Percentiles rank a stretch among this genome's conserved stretches.
These are phyloP conservation scores for Sodiomyces alkalinus DNA, from an alignment of 2,329 filamentous ascomycete genomes.

Conservation along the genomic window DNA sequence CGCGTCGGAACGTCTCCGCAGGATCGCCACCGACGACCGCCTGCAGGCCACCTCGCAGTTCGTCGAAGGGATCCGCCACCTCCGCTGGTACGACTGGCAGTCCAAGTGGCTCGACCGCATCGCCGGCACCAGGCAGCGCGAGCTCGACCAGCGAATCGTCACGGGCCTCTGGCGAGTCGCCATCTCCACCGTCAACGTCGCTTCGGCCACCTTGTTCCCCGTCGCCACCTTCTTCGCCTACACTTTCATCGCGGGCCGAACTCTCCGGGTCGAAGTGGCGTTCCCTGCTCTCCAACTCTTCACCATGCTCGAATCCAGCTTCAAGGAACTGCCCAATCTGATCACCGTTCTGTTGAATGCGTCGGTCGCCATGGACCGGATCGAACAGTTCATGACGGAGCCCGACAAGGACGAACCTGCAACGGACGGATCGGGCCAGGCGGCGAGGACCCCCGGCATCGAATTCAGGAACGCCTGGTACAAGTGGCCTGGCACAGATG, in stretches of 20 bases:
- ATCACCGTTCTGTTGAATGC: slow-evolving; percentile 69
- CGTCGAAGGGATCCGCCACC: slow-evolving; percentile 69
- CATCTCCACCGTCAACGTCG: slow-evolving; percentile 54
- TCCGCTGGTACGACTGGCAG: slow-evolving; percentile 76
- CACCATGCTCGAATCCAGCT: slow-evolving; percentile 53
- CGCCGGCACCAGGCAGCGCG: slow-evolving; percentile 50
- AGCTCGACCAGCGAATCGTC: slow-evolving; percentile 49
- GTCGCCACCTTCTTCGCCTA: slow-evolving; percentile 72
- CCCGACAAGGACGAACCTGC: slow-evolving; percentile 52
- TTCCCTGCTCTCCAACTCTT: slow-evolving; percentile 81
- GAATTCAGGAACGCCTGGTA: slow-evolving; percentile 53
- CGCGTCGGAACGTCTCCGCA: slow-evolving; percentile 53
- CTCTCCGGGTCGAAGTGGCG: slow-evolving; percentile 64
- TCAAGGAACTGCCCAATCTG: slow-evolving; percentile 61
- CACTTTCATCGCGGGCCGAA: slow-evolving; percentile 52
- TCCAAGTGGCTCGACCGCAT: slow-evolving; percentile 57
- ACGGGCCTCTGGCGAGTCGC: slow-evolving; percentile 45
- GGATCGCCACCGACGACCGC: slow-evolving; percentile 59
- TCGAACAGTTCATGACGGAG: slow-evolving; percentile 77
- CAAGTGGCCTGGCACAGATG: slow-evolving; percentile 57
- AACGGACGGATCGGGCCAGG: slow-evolving; percentile 15
- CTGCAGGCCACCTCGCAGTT: slow-evolving; percentile 74
- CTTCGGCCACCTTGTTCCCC: slow-evolving; percentile 62
- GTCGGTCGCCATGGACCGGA: slow-evolving; percentile 64
- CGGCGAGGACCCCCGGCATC: slow-evolving; percentile 25